Percentiles rank a stretch among this genome's conserved stretches.
phyloP scores from a whole-genome alignment of 208 protist genomes.

The Crithidia sp. region DNA sequence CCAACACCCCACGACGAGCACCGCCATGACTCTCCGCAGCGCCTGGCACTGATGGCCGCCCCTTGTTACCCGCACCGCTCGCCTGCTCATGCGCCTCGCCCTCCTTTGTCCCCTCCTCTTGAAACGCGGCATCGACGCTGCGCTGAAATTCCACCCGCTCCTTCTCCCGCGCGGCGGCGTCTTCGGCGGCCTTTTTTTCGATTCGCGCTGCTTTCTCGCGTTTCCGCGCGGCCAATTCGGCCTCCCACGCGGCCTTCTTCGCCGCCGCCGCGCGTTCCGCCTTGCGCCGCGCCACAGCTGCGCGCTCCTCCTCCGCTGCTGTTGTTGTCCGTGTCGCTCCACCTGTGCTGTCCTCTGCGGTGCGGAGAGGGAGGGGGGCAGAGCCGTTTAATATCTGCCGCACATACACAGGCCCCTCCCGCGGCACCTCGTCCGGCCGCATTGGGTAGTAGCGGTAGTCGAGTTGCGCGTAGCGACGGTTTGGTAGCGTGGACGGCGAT shows the following conservation, averaged over 20 bases:
- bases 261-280: slow-evolving; percentile 2
- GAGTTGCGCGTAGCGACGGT: slow-evolving; percentile 26
- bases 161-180: slow-evolving; percentile 28
- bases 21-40: no score
- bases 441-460: slow-evolving; percentile 41
- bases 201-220: slow-evolving; percentile 31
- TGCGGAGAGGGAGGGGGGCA: slow-evolving; percentile 25
- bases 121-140: slow-evolving; percentile 28
- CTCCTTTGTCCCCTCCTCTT: slow-evolving; percentile 4
- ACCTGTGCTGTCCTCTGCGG: slow-evolving; percentile 2
- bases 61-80: background rate
- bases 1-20: slow-evolving; percentile 5
- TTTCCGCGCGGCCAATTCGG: slow-evolving; percentile 31
- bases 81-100: background rate
- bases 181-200: slow-evolving; percentile 36
- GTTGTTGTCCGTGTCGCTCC: background rate
- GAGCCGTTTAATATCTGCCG: slow-evolving; percentile 34
- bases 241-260: slow-evolving; percentile 28
- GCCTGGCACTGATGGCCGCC: no score
- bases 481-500: background rate
- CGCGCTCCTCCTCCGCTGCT: background rate
- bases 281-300: background rate
- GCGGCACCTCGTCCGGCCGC: slow-evolving; percentile 30
- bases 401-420: slow-evolving; percentile 34
- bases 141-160: slow-evolving; percentile 25